phyloP scores from a whole-genome alignment of 441 rosid genomes.

The Erysimum pusillum region DNA sequence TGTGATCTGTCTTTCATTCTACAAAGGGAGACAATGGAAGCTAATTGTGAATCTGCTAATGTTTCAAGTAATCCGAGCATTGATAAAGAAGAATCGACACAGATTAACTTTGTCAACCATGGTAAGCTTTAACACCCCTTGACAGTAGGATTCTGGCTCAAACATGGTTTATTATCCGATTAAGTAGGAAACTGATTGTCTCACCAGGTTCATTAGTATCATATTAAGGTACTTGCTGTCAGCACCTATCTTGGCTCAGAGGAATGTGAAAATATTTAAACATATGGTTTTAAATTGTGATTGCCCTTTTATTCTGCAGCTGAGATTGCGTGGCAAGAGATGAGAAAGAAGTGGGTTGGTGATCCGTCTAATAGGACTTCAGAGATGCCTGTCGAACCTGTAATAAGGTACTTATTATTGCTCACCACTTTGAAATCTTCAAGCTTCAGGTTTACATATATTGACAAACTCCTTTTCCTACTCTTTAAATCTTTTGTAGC shows the following conservation, averaged over 20 bases:
- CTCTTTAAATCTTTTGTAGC: slow-evolving; percentile 47
- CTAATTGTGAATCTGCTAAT: slow-evolving; percentile 30
- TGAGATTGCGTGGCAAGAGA: slow-evolving; percentile 67
- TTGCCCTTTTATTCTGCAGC: slow-evolving; percentile 45
- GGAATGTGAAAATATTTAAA: not conserved
- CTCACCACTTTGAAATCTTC: not conserved
- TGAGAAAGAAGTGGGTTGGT: slow-evolving; percentile 67
- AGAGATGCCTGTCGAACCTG: slow-evolving; percentile 59
- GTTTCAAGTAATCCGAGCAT: slow-evolving; percentile 18
- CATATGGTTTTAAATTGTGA: slow-evolving; percentile 6
- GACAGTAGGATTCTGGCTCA: not conserved
- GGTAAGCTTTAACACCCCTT: slow-evolving; percentile 27
- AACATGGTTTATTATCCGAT: not conserved
- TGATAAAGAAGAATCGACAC: slow-evolving; percentile 27
- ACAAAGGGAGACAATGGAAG: slow-evolving; percentile 40
- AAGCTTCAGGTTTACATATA: slow-evolving; percentile 29
- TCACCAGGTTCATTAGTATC: not conserved
- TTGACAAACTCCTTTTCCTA: not conserved
- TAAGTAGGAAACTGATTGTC: not conserved
- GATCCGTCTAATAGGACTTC: slow-evolving; percentile 55
- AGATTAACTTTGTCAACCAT: slow-evolving; percentile 44
- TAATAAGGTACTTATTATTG: slow-evolving; percentile 52
- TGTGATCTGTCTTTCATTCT: slow-evolving; percentile 11
- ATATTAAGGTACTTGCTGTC: slow-evolving; percentile 12
- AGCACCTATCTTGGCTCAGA: not conserved